Percentiles rank a stretch among this genome's conserved stretches.
These are phyloP conservation scores for Verticillium zaregamsianum DNA, from an alignment of 2,329 filamentous ascomycete species.

Conservation along the genomic window DNA sequence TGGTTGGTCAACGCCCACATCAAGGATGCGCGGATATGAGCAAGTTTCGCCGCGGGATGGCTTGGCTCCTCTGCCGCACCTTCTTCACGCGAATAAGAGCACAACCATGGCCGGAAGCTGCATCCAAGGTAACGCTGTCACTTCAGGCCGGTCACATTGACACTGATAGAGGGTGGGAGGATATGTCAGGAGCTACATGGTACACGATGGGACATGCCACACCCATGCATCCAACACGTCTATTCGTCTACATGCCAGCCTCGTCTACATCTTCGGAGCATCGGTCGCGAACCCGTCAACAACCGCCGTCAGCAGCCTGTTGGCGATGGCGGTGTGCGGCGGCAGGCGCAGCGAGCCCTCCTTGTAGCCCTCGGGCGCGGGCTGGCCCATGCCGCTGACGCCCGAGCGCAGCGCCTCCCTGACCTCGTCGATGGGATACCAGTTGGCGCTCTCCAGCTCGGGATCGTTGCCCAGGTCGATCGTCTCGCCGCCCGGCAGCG, in stretches of 20 bases:
- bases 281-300: slow-evolving; percentile 66
- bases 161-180: neutral
- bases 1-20: too few species aligned
- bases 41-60: too few species aligned
- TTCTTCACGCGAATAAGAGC: too few species aligned
- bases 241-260: slow-evolving; percentile 20
- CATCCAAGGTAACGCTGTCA: too few species aligned
- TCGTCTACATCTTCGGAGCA: slow-evolving; percentile 44
- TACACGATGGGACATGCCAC: neutral
- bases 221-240: neutral
- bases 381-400: slow-evolving; percentile 62
- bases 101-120: too few species aligned
- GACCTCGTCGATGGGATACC: slow-evolving; percentile 81
- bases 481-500: slow-evolving; percentile 69
- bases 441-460: slow-evolving; percentile 84
- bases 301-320: slow-evolving; percentile 79
- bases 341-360: slow-evolving; percentile 78
- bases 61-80: too few species aligned
- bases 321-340: slow-evolving; percentile 84
- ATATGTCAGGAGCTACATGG: neutral
- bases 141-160: too few species aligned
- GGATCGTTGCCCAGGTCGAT: slow-evolving; percentile 85
- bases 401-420: slow-evolving; percentile 66
- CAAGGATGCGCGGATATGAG: too few species aligned
- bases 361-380: slow-evolving; percentile 62